phyloP scores from a whole-genome alignment of 495 filamentous ascomycete genomes.

The Xylaria intraflava region DNA sequence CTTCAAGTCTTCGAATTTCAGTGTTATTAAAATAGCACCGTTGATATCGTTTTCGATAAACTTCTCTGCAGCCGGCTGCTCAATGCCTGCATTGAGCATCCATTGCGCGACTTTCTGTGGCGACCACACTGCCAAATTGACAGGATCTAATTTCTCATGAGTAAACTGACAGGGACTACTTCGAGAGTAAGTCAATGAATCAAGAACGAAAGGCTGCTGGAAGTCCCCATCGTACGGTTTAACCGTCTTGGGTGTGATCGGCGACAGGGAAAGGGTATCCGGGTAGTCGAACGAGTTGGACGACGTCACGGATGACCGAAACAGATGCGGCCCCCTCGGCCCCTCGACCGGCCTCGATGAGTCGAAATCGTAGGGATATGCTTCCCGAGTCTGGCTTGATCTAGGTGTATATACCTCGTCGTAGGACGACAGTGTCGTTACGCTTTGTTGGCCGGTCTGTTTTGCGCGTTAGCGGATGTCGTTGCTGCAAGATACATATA shows the following conservation, averaged over 20 bases:
- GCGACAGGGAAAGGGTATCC: constrained; percentile 60
- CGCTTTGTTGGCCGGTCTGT: constrained; percentile 55
- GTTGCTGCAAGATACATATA: constrained; percentile 2
- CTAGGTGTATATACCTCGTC: constrained; percentile 68
- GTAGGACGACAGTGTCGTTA: constrained; percentile 68
- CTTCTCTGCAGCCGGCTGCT: constrained; percentile 65
- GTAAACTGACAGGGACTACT: constrained; percentile 42
- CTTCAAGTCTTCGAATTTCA: constrained; percentile 90
- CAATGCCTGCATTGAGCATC: constrained; percentile 68
- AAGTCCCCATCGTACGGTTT: constrained; percentile 26
- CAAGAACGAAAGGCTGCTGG: constrained; percentile 27
- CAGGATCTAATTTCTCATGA: constrained; percentile 50
- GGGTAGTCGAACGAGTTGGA: constrained; percentile 48
- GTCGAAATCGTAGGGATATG: constrained; percentile 28
- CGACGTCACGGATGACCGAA: constrained; percentile 53
- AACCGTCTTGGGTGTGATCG: constrained; percentile 44
- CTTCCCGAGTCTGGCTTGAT: constrained; percentile 38
- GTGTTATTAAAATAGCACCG: constrained; percentile 69
- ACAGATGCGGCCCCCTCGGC: constrained; percentile 83
- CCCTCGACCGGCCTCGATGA: constrained; percentile 61
- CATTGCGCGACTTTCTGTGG: constrained; percentile 71
- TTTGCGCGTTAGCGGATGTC: constrained; percentile 22
- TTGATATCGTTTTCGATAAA: constrained; percentile 89
- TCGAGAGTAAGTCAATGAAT: constrained; percentile 30
- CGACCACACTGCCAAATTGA: constrained; percentile 57